Conservation (phyloP, 345 rosid genomes). For the Lepidium africanum region DNA sequence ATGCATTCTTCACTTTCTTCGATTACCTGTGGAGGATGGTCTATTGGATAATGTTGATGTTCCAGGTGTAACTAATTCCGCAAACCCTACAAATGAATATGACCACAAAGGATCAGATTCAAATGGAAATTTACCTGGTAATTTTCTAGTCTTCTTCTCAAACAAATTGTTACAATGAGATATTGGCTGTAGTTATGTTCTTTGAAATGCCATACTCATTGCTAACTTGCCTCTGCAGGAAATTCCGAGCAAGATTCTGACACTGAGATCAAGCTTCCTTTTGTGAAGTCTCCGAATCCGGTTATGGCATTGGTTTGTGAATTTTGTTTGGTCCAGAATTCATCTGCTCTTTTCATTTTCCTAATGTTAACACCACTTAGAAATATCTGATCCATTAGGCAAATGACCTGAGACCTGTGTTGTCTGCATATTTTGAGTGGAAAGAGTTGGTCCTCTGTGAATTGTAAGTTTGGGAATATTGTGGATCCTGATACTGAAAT, state of each 20-base stretch:
- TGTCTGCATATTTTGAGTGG: not conserved
- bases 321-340: not conserved
- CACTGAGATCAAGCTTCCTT: slow-evolving; percentile 69
- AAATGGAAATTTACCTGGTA: slow-evolving; percentile 58
- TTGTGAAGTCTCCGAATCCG: slow-evolving; percentile 82
- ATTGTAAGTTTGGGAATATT: not conserved
- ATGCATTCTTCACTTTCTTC: slow-evolving; percentile 88
- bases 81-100: slow-evolving; percentile 44
- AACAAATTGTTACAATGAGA: not conserved
- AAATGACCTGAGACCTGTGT: not conserved
- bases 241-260: slow-evolving; percentile 43
- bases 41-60: slow-evolving; percentile 76
- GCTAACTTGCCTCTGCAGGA: slow-evolving; percentile 30
- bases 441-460: slow-evolving; percentile 1
- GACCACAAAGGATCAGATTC: slow-evolving; percentile 37
- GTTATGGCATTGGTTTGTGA: slow-evolving; percentile 86
- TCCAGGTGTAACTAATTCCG: slow-evolving; percentile 41
- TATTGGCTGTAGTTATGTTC: not conserved
- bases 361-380: not conserved
- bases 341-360: slow-evolving; percentile 6
- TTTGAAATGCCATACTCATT: slow-evolving; percentile 8
- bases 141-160: slow-evolving; percentile 17
- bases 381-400: slow-evolving; percentile 1
- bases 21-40: slow-evolving; percentile 83
- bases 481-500: slow-evolving; percentile 7